Percentiles rank a stretch among this genome's conserved stretches.
phyloP scores from a whole-genome alignment of 1,284 basidiomycete genomes.

The Phellinidium pouzarii region DNA sequence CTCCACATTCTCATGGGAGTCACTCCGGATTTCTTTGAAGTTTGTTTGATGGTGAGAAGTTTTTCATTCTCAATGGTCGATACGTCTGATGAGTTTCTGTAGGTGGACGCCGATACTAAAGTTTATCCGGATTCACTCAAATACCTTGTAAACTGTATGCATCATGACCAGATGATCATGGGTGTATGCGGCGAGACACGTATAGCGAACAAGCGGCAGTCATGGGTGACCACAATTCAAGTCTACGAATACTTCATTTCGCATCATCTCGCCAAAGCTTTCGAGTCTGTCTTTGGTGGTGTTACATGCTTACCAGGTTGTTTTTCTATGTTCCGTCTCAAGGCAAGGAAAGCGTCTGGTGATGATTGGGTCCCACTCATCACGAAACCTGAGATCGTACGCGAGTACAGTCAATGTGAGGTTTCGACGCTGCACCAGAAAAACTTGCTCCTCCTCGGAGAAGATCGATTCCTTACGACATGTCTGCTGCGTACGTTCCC shows the following conservation, averaged over 20 bases:
- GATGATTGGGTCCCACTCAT: constrained; percentile 98
- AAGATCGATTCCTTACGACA: constrained; percentile 98
- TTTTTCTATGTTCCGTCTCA: constrained; percentile 99
- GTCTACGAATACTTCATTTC: constrained; percentile 99
- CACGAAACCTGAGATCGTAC: constrained; percentile 94
- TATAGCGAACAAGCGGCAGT: constrained; percentile 95
- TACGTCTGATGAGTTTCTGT: constrained; percentile 20
- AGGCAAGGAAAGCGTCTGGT: constrained; percentile 80
- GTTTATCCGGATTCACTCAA: constrained; percentile 83
- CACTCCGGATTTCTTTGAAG: constrained; percentile 99
- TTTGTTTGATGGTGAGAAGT: constrained; percentile 81
- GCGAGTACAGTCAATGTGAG: constrained; percentile 92
- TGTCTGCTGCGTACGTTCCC: constrained; percentile 95
- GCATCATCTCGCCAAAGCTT: constrained; percentile 96
- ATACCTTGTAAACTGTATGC: constrained; percentile 94
- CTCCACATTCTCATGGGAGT: constrained; percentile 95
- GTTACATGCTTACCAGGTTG: constrained; percentile 98
- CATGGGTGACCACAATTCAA: constrained; percentile 98
- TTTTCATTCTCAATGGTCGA: neutral
- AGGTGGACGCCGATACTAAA: constrained; percentile 98
- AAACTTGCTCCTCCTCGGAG: constrained; percentile 92
- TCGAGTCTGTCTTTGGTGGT: constrained; percentile 99
- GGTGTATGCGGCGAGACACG: constrained; percentile 98
- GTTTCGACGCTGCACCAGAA: constrained; percentile 97
- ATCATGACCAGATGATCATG: constrained; percentile 98